Conservation (phyloP, 2,329 filamentous ascomycete genomes). For the Exophiala xenobiotica region DNA sequence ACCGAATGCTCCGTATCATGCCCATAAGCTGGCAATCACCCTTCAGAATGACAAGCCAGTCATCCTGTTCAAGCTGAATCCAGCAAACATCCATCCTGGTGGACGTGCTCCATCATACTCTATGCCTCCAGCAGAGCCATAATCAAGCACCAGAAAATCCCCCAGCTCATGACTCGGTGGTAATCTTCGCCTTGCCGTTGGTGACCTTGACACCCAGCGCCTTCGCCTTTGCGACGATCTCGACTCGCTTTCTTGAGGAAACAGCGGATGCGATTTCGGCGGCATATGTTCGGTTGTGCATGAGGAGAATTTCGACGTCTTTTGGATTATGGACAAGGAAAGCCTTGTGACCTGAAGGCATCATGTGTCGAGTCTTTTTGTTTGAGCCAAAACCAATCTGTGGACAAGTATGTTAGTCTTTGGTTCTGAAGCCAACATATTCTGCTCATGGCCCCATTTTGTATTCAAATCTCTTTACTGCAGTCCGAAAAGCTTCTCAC, state of each 20-base stretch:
- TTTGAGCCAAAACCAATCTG: slow-evolving; percentile 99
- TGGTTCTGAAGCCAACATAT: too few relatives aligned
- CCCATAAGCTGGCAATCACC: slow-evolving; percentile 2
- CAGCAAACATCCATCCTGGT: slow-evolving; percentile 6
- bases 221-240: slow-evolving; percentile 97
- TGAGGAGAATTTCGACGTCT: slow-evolving; percentile 95
- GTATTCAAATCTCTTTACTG: background rate
- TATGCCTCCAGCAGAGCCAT: background rate
- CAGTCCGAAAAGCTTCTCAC: slow-evolving; percentile 5
- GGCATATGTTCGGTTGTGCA: slow-evolving; percentile 99
- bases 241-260: slow-evolving; percentile 97
- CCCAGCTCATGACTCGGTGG: slow-evolving; percentile 71
- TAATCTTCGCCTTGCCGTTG: slow-evolving; percentile 98
- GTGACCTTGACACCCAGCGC: slow-evolving; percentile 99
- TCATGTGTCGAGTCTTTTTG: slow-evolving; percentile 99
- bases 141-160: slow-evolving; percentile 34
- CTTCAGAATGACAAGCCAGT: slow-evolving; percentile 1
- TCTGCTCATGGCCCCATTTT: background rate
- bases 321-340: slow-evolving; percentile 97
- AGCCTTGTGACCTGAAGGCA: slow-evolving; percentile 98
- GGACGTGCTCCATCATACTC: slow-evolving; percentile 10
- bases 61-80: slow-evolving; percentile 12
- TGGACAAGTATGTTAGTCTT: slow-evolving; percentile 27
- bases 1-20: slow-evolving; percentile 13
- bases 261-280: slow-evolving; percentile 98